Evolutionary conservation across 1,284 basidiomycete genomes (phyloP).

Genomic region (Rhodofomes roseus): DNA sequence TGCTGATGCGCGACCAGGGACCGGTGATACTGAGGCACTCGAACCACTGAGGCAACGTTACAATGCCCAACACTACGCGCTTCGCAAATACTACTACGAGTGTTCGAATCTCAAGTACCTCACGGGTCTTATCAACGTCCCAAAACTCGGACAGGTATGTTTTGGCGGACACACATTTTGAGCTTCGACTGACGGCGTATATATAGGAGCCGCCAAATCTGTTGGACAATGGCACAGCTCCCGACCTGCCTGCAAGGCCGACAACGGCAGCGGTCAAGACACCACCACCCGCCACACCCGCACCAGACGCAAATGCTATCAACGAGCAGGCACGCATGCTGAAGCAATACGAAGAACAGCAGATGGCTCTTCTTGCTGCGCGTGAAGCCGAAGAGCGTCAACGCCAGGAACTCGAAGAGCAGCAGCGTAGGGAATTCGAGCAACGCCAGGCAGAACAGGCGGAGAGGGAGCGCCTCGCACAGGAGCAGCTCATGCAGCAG

Average conservation of each 20-base stretch:
- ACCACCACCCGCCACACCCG: constrained; percentile 63
- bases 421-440: constrained; percentile 89
- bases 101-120: constrained; percentile 96
- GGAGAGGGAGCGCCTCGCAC: constrained; percentile 84
- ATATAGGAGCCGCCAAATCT: constrained; percentile 89
- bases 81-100: constrained; percentile 96
- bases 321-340: constrained; percentile 94
- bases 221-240: constrained; percentile 77
- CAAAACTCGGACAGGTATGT: constrained; percentile 85
- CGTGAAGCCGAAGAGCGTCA: constrained; percentile 82
- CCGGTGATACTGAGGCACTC: constrained; percentile 82
- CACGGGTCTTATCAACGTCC: constrained; percentile 93
- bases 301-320: constrained; percentile 75
- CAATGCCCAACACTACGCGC: constrained; percentile 83
- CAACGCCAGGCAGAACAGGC: constrained; percentile 86
- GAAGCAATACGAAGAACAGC: constrained; percentile 96
- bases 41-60: constrained; percentile 85
- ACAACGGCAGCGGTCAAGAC: constrained; percentile 55
- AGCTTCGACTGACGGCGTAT: constrained; percentile 2
- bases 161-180: neutral
- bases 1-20: constrained; percentile 49
- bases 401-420: constrained; percentile 74
- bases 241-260: constrained; percentile 87
- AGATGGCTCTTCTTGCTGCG: constrained; percentile 74
- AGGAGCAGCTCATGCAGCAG: constrained; percentile 84